These are phyloP conservation scores for Neophaeococcomyces mojaviensis DNA, from an alignment of 2,329 filamentous ascomycete genomes.

Conservation along the genomic window DNA sequence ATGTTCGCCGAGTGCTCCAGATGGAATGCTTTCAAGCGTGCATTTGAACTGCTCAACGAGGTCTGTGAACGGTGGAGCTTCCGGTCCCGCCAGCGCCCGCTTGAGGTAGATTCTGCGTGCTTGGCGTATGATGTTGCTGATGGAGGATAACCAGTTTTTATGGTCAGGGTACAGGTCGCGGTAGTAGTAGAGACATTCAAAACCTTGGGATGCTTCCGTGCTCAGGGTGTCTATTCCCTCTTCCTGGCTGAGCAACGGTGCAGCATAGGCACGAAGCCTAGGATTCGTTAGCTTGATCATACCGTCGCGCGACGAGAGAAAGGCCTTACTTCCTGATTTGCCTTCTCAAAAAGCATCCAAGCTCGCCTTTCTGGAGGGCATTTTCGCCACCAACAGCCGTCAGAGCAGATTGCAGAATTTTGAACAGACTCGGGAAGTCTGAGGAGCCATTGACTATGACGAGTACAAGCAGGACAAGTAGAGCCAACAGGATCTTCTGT, in stretches of 20 bases:
- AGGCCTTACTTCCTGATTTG: conserved; percentile 8
- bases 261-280: conserved; percentile 22
- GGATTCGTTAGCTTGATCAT: conserved; percentile 22
- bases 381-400: conserved; percentile 3
- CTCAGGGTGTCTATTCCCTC: conserved; percentile 7
- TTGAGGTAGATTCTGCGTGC: conserved; percentile 24
- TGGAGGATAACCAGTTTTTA: not conserved
- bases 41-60: conserved; percentile 27
- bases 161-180: conserved; percentile 15
- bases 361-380: not conserved
- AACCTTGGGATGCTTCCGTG: not conserved
- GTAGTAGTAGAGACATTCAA: conserved; percentile 11
- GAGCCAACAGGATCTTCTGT: conserved; percentile 6
- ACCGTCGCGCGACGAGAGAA: not conserved
- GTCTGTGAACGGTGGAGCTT: conserved; percentile 12
- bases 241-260: conserved; percentile 16
- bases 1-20: conserved; percentile 28
- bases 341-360: conserved; percentile 2
- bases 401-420: conserved; percentile 4
- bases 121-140: conserved; percentile 2
- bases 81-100: conserved; percentile 14
- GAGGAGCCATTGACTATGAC: conserved; percentile 4
- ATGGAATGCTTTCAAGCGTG: conserved; percentile 25
- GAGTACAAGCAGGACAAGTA: conserved; percentile 9
- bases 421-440: conserved; percentile 7